phyloP scores from a whole-genome alignment of 495 filamentous ascomycete genomes.

The Penicillium simplicissimum region DNA sequence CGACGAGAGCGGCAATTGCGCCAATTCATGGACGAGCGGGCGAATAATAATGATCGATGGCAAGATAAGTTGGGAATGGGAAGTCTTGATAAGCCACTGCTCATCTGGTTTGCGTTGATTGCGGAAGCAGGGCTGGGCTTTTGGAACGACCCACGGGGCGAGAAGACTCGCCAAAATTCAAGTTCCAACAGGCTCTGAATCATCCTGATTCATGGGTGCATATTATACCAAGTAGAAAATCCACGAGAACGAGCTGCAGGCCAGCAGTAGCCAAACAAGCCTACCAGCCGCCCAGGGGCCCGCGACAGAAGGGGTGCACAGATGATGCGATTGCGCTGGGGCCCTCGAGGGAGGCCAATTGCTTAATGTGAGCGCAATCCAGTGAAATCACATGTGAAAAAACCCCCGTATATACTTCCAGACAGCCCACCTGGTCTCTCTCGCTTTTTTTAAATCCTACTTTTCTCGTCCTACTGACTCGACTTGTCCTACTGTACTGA shows the following conservation, averaged over 20 bases:
- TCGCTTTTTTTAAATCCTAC: not conserved
- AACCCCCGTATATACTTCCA: slow-evolving; percentile 22
- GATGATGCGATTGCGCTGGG: slow-evolving; percentile 30
- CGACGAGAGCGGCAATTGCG: slow-evolving; percentile 7
- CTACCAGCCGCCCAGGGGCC: not conserved
- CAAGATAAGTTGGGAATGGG: not conserved
- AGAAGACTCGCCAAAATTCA: slow-evolving; percentile 1
- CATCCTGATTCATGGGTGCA: not conserved
- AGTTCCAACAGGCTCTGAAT: not conserved
- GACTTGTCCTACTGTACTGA: not conserved
- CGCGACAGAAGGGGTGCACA: slow-evolving; percentile 8
- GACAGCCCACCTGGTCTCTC: not conserved
- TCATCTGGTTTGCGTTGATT: not conserved
- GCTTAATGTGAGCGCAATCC: slow-evolving; percentile 29
- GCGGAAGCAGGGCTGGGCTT: not conserved
- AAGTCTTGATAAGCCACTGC: not conserved
- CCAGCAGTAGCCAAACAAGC: not conserved
- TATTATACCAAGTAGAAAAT: too few relatives aligned
- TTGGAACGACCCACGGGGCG: not conserved
- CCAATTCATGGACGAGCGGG: not conserved
- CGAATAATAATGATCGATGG: not conserved
- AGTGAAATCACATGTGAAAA: slow-evolving; percentile 35
- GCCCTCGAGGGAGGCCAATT: slow-evolving; percentile 22
- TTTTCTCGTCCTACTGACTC: not conserved
- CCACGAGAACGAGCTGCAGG: too few relatives aligned